Evolutionary conservation across 495 filamentous ascomycete species (phyloP).

Genomic region (Neurospora terricola): DNA sequence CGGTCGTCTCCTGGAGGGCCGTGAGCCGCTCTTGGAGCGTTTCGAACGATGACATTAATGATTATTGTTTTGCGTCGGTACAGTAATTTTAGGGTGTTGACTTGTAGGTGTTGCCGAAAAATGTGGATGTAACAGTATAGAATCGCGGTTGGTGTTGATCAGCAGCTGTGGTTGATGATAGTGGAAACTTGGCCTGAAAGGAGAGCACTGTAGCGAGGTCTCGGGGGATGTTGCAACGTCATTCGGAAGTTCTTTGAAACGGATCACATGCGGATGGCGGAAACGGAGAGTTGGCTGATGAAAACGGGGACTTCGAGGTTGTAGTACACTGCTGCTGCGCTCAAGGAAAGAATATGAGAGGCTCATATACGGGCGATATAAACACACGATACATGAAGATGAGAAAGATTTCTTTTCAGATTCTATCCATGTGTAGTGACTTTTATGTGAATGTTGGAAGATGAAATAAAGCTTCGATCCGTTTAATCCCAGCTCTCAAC

Average conservation of each 20-base stretch:
- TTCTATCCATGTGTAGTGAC: not conserved
- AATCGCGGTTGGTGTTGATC: not conserved
- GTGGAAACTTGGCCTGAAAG: not conserved
- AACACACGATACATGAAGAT: not conserved
- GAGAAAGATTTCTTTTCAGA: not conserved
- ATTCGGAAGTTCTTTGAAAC: not conserved
- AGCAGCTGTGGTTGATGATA: not conserved
- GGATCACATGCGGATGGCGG: not conserved
- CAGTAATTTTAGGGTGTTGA: not conserved
- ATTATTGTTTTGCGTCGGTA: not conserved
- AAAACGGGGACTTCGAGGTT: not conserved
- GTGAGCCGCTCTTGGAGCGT: slow-evolving; percentile 55
- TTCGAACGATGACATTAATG: slow-evolving; percentile 37
- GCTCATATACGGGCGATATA: not conserved
- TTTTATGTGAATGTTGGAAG: not conserved
- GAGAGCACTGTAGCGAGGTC: not conserved
- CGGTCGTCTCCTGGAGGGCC: slow-evolving; percentile 57
- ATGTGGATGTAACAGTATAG: not conserved
- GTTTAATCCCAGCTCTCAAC: not conserved
- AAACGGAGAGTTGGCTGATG: not conserved
- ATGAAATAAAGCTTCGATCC: not conserved
- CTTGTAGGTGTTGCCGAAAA: not conserved
- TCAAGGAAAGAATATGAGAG: too few species aligned
- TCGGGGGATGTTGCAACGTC: not conserved
- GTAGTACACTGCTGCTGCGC: not conserved